phyloP scores from a whole-genome alignment of 306 rosid genomes.

The Inga oerstediana region DNA sequence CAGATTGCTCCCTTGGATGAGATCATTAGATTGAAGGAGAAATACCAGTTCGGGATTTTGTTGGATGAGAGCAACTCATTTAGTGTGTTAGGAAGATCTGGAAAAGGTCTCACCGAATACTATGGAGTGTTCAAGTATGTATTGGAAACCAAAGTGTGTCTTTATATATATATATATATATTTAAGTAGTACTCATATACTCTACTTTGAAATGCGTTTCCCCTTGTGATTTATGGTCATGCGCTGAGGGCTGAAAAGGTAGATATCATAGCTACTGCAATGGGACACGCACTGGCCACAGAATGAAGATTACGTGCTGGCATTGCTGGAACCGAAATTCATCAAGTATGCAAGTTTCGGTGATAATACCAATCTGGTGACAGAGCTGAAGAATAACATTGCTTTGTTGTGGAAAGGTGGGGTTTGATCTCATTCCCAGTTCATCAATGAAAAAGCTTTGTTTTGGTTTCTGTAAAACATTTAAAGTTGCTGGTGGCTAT shows the following conservation, averaged over 20 bases:
- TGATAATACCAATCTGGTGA: conserved; percentile 44
- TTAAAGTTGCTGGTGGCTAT: background rate
- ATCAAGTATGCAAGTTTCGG: conserved; percentile 64
- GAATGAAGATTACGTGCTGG: conserved; percentile 99
- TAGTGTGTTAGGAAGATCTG: conserved; percentile 88
- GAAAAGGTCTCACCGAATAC: conserved; percentile 88
- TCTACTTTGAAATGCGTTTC: conserved; percentile 15
- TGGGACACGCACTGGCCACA: conserved; percentile 98
- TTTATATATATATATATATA: background rate
- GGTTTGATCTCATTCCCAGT: conserved; percentile 33
- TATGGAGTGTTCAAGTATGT: conserved; percentile 82
- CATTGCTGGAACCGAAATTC: conserved; percentile 86
- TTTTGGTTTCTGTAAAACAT: conserved; percentile 9
- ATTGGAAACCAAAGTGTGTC: conserved; percentile 17
- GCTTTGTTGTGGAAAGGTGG: conserved; percentile 67
- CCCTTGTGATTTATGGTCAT: conserved; percentile 36
- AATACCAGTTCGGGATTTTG: conserved; percentile 75
- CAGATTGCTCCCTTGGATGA: conserved; percentile 91
- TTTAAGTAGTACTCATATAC: background rate
- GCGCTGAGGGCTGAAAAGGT: conserved; percentile 74
- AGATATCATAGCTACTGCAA: conserved; percentile 91
- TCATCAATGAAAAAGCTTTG: background rate
- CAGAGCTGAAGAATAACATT: conserved; percentile 71
- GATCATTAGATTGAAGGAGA: conserved; percentile 90
- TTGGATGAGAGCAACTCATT: conserved; percentile 97